Percentiles rank a stretch among this genome's conserved stretches.
phyloP scores from a whole-genome alignment of 441 rosid species.

The Geranium incanum region DNA sequence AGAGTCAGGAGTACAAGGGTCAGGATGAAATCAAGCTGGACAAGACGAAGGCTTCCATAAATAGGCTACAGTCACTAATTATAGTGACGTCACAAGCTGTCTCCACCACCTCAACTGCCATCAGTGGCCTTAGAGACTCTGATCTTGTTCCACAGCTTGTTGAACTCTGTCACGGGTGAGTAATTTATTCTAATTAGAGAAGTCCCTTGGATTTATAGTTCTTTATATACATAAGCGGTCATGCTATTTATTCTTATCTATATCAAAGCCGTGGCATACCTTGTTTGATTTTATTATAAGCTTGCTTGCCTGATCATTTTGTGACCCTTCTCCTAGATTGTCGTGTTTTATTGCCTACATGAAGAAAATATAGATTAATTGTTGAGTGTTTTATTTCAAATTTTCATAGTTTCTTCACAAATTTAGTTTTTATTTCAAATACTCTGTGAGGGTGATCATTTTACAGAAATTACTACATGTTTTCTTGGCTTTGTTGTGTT shows the following conservation, averaged over 20 bases:
- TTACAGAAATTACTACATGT: background rate
- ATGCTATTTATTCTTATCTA: background rate
- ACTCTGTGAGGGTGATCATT: background rate
- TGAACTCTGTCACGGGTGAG: constrained; percentile 83
- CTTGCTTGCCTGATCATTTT: background rate
- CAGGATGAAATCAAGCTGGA: constrained; percentile 66
- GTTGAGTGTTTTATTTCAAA: background rate
- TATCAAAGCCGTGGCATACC: background rate
- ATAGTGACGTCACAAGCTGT: constrained; percentile 79
- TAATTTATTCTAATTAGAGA: background rate
- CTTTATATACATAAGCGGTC: background rate
- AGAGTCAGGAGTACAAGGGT: constrained; percentile 87
- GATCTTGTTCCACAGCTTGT: constrained; percentile 85
- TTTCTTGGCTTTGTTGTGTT: constrained; percentile 1
- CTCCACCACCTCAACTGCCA: constrained; percentile 72
- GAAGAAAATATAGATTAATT: too few relatives aligned
- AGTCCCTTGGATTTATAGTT: background rate
- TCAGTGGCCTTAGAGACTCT: constrained; percentile 61
- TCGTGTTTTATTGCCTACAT: too few relatives aligned
- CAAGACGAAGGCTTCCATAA: constrained; percentile 71
- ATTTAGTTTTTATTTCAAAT: background rate
- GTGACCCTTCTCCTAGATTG: too few relatives aligned
- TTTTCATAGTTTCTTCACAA: background rate
- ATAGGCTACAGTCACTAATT: constrained; percentile 60
- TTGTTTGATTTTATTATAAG: background rate